phyloP scores from a whole-genome alignment of 2,329 filamentous ascomycete genomes.

The Epichloe uncinata region DNA sequence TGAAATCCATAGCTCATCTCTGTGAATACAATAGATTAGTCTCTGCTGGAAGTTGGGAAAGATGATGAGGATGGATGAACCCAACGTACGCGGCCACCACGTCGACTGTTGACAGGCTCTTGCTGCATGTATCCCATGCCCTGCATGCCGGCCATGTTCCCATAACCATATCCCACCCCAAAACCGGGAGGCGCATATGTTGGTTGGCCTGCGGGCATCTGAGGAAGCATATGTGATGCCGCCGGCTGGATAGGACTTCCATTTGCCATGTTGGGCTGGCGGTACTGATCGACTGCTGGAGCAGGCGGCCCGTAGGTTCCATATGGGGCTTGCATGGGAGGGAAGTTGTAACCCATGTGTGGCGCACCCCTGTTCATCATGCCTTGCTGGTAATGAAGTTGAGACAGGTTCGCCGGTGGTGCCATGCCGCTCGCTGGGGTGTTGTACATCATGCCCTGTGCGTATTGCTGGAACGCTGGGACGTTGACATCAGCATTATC shows the following conservation, averaged over 20 bases:
- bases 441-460: constrained; percentile 40
- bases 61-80: neutral
- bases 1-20: constrained; percentile 12
- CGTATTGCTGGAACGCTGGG: constrained; percentile 36
- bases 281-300: constrained; percentile 42
- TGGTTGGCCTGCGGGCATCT: constrained; percentile 28
- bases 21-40: constrained; percentile 3
- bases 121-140: constrained; percentile 39
- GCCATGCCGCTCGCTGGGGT: constrained; percentile 30
- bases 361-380: constrained; percentile 41
- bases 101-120: constrained; percentile 41
- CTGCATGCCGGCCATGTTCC: constrained; percentile 32
- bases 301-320: constrained; percentile 36
- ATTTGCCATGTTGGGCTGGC: constrained; percentile 36
- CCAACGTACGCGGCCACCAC: constrained; percentile 40
- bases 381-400: constrained; percentile 45
- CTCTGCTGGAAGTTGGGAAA: neutral
- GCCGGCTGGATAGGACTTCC: constrained; percentile 37
- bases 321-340: constrained; percentile 41
- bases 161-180: constrained; percentile 32
- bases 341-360: constrained; percentile 44
- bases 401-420: constrained; percentile 36
- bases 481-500: constrained; percentile 39
- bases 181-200: constrained; percentile 38
- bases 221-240: constrained; percentile 23